phyloP scores from a whole-genome alignment of 2,329 filamentous ascomycete species.

The Periglandula ipomoeae region DNA sequence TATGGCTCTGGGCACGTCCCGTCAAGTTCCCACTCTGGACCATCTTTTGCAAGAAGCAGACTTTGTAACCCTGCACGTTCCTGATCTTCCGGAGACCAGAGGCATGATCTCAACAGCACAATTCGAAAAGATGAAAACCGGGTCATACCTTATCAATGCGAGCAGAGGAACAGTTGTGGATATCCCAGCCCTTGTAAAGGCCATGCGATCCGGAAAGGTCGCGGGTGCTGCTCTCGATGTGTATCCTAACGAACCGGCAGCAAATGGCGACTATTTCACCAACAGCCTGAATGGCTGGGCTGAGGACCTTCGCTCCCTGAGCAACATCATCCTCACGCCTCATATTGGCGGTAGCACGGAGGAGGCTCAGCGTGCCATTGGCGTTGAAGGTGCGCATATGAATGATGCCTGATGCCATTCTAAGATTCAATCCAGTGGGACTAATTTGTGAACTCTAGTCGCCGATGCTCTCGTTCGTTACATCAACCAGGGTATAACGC shows the following conservation, averaged over 20 bases:
- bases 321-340: constrained; percentile 90
- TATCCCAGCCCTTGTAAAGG: constrained; percentile 82
- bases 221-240: constrained; percentile 95
- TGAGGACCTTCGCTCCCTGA: constrained; percentile 73
- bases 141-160: constrained; percentile 92
- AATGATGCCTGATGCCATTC: constrained; percentile 3
- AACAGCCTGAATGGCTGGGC: constrained; percentile 74
- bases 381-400: constrained; percentile 58
- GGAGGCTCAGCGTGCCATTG: constrained; percentile 93
- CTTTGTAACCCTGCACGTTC: constrained; percentile 92
- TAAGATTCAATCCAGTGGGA: neutral
- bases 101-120: constrained; percentile 79
- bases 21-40: constrained; percentile 70
- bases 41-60: constrained; percentile 71
- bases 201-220: constrained; percentile 76
- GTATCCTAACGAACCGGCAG: constrained; percentile 86
- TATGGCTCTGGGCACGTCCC: constrained; percentile 86
- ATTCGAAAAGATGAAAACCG: constrained; percentile 82
- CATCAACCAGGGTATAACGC: constrained; percentile 87
- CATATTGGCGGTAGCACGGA: constrained; percentile 98
- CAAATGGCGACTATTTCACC: constrained; percentile 93
- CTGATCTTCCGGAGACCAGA: constrained; percentile 84
- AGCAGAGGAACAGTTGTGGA: constrained; percentile 90
- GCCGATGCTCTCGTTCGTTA: constrained; percentile 81
- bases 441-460: constrained; percentile 37